Conservation (phyloP, 306 rosid genomes). For the Abrus pulchellus region DNA sequence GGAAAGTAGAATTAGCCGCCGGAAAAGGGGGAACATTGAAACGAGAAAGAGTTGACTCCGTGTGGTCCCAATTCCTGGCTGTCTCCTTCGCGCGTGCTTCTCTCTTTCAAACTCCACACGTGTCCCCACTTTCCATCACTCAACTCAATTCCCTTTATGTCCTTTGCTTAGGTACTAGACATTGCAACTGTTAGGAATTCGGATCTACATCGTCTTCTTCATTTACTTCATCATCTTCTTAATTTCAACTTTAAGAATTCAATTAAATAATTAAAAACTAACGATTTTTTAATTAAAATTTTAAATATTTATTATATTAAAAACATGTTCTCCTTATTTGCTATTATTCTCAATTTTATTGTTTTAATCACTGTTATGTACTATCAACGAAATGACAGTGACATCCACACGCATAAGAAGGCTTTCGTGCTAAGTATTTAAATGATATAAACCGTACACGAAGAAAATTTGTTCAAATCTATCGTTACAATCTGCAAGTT, state of each 20-base stretch:
- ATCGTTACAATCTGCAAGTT: not conserved
- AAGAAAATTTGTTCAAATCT: not conserved
- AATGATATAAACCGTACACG: not conserved
- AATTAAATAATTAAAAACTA: no score
- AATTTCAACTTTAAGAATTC: no score
- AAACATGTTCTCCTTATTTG: no score
- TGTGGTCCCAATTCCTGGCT: slow-evolving; percentile 43
- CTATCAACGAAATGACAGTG: no score
- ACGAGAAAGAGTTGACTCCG: slow-evolving; percentile 42
- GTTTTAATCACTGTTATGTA: no score
- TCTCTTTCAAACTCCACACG: slow-evolving; percentile 56
- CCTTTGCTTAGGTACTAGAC: slow-evolving; percentile 39
- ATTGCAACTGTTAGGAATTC: slow-evolving; percentile 29
- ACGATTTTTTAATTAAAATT: no score
- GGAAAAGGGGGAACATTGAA: slow-evolving; percentile 17
- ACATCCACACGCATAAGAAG: not conserved
- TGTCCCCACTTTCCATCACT: slow-evolving; percentile 35
- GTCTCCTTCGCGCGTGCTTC: slow-evolving; percentile 58
- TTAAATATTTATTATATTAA: no score
- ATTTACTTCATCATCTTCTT: no score
- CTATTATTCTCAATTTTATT: no score
- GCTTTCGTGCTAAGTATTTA: not conserved
- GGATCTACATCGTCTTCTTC: not conserved
- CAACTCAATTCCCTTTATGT: slow-evolving; percentile 25
- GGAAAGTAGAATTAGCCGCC: not conserved